phyloP scores from a whole-genome alignment of 768 basidiomycete species.

The Hygrophoropsis aurantiaca region DNA sequence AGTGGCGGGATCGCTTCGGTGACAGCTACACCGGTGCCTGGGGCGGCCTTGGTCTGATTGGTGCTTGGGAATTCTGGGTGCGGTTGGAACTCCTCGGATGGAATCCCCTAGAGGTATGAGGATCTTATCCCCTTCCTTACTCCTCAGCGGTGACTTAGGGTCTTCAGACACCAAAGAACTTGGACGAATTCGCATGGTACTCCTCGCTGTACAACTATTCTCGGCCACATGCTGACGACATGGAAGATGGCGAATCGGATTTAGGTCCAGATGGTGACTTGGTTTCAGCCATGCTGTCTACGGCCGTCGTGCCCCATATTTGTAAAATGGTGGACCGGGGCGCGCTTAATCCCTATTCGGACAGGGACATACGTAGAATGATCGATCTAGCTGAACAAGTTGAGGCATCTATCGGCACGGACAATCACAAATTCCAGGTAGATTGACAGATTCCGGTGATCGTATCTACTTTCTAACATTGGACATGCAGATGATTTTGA shows the following conservation, averaged over 20 bases:
- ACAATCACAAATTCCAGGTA: constrained; percentile 66
- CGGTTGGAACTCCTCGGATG: constrained; percentile 83
- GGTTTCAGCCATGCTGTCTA: constrained; percentile 85
- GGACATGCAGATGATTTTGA: constrained; percentile 50
- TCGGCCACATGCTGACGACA: constrained; percentile 39
- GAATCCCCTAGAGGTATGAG: constrained; percentile 78
- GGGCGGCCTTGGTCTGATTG: constrained; percentile 83
- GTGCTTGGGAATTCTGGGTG: constrained; percentile 96
- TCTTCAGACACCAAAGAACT: constrained; percentile 46
- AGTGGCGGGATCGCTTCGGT: constrained; percentile 73
- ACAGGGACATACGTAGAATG: constrained; percentile 54
- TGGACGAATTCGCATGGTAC: constrained; percentile 89
- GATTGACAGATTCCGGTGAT: constrained; percentile 10
- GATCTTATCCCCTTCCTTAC: not conserved
- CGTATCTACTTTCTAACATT: constrained; percentile 10
- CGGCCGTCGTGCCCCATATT: constrained; percentile 73
- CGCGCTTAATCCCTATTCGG: constrained; percentile 80
- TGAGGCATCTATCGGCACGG: constrained; percentile 68
- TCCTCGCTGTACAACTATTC: constrained; percentile 76
- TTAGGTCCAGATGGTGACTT: constrained; percentile 85
- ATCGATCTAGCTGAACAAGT: constrained; percentile 81
- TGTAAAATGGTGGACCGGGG: constrained; percentile 77
- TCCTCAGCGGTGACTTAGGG: constrained; percentile 6
- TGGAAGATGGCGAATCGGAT: constrained; percentile 50
- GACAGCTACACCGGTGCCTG: constrained; percentile 89